Percentiles rank a stretch among this genome's conserved stretches.
phyloP scores from a whole-genome alignment of 129 eudicot species.

The Flaveria trinervia region DNA sequence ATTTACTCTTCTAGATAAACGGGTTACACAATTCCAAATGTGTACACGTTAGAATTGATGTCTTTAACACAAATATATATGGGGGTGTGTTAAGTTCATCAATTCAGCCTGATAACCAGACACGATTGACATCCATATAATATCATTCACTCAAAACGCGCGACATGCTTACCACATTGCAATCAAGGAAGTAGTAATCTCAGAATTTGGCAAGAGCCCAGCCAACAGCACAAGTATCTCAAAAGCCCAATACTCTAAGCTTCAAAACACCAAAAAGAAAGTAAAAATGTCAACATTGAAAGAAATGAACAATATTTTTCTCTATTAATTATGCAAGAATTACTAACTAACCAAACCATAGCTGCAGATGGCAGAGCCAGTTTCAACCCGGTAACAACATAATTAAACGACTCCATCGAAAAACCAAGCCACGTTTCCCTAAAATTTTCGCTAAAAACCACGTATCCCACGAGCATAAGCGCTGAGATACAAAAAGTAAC shows the following conservation, averaged over 20 bases:
- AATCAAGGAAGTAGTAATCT: conserved; percentile 64
- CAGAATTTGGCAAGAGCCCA: conserved; percentile 72
- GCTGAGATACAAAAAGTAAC: conserved; percentile 63
- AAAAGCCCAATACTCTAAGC: conserved; percentile 91
- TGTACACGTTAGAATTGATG: not conserved
- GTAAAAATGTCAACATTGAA: conserved; percentile 2
- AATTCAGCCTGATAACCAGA: not conserved
- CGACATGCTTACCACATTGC: conserved; percentile 75
- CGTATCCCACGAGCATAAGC: conserved; percentile 54
- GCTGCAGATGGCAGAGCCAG: conserved; percentile 92
- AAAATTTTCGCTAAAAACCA: conserved; percentile 19
- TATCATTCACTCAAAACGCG: not conserved
- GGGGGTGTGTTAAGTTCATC: not conserved
- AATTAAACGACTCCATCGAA: conserved; percentile 22
- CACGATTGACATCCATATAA: not conserved
- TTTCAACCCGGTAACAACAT: conserved; percentile 50
- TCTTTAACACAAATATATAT: not conserved
- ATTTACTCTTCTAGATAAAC: no score
- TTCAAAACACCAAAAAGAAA: conserved; percentile 22
- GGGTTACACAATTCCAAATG: not conserved
- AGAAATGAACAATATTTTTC: not conserved
- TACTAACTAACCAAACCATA: conserved; percentile 69
- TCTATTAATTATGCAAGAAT: not conserved
- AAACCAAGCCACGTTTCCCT: no score
- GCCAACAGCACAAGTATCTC: conserved; percentile 85